Conservation (phyloP, 1,284 basidiomycete genomes). For the Ustilago shanxiensis region DNA sequence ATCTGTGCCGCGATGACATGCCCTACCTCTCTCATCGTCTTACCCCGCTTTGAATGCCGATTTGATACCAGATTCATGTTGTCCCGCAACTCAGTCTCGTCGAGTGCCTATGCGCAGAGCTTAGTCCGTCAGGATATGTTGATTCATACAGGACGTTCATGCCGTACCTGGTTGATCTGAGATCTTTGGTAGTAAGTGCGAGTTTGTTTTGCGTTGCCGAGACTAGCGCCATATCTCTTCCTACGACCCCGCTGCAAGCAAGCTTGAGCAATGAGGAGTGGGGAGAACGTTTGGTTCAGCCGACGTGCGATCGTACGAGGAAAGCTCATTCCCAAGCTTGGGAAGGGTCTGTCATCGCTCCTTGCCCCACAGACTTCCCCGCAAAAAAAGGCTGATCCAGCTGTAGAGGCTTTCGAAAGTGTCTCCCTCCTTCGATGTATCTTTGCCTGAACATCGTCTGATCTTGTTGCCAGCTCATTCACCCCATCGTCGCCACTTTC, state of each 20-base stretch:
- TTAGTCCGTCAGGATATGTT: not conserved
- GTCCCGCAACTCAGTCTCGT: not conserved
- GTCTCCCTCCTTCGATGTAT: too few relatives aligned
- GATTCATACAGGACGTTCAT: not conserved
- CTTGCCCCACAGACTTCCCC: not conserved
- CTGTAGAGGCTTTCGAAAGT: not conserved
- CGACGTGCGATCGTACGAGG: not conserved
- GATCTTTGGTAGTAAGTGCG: not conserved
- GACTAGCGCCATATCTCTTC: not conserved
- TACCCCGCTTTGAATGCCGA: not conserved
- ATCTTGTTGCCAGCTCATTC: too few relatives aligned
- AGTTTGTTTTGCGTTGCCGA: slow-evolving; percentile 1
- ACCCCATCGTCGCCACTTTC: not conserved
- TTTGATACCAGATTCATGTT: not conserved
- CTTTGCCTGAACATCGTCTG: too few relatives aligned
- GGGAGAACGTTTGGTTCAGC: slow-evolving; percentile 6
- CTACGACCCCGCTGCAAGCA: not conserved
- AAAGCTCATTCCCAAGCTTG: not conserved
- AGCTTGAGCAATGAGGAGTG: not conserved
- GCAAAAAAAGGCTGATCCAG: not conserved
- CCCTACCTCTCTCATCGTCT: not conserved
- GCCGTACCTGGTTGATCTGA: not conserved
- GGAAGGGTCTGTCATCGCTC: not conserved
- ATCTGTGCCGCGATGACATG: slow-evolving; percentile 3
- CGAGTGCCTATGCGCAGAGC: not conserved